Base-by-base conservation (phyloP, 2,329 filamentous ascomycete genomes). In the Cyclaneusma minus region DNA sequence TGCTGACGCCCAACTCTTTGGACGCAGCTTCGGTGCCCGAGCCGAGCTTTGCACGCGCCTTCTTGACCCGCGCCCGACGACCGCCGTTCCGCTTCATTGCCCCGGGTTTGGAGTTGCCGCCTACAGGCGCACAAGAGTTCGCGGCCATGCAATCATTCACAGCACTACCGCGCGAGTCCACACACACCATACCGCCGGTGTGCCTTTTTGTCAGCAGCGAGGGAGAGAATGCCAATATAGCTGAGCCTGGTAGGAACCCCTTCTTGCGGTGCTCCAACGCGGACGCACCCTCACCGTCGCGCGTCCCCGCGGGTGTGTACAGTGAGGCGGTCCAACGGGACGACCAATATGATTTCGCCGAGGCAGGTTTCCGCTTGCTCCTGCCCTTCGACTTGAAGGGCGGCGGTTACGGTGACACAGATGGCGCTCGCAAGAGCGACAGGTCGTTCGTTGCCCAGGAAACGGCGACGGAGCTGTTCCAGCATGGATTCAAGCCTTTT, bases 401-500 rank as follows among this genome's bases (percentile, higher is more conserved):
- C n/a, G n/a, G n/a, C n/a, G n/a, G n/a, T n/a, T n/a, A n/a, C n/a
- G n/a, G n/a, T n/a, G n/a, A n/a, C n/a, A 17, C 29, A 38, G 15
- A 23, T 25, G 3, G 39, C 36, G 35, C 42, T 33, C 28, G 38
- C 31, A 41, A 34, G 32, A 50, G 44, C 29, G 39, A 45, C 35
- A 39, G 41, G 29, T 29, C 24, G 7, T 25, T 38, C 29, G 21
- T 44, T 21, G 26, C 24, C 11, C 22, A n/a, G 14, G 34, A 28
- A 1, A 28, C 15, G 2, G 36, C 38, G 21, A 29, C 37, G 16
- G 41, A 42, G 6, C 36, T 50, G 21, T 51, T 49, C 26, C 41
- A 50, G 26, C 44, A 51, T 39, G 44, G 45, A 24, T 44, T 31
- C 21, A 48, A 49, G 32, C 41, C 42, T 21, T 48, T 48, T 21